A percentile compares a stretch with the other conserved stretches of the same genome.
phyloP scores from a whole-genome alignment of 1,139 yeast species.

The Meyerozyma guilliermondii region DNA sequence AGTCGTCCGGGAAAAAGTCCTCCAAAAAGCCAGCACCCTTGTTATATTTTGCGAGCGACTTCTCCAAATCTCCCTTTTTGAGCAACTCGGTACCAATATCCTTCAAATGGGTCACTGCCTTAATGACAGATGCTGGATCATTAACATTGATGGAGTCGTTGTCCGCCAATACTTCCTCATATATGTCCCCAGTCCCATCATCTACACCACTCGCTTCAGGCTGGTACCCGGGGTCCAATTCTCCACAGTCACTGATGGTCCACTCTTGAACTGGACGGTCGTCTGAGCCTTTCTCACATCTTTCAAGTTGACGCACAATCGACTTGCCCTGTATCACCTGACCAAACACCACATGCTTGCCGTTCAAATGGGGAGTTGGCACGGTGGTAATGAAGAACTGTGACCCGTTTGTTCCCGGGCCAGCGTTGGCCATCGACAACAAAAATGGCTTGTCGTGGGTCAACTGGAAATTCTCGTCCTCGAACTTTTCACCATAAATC shows the following conservation, averaged over 20 bases:
- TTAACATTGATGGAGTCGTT: constrained; percentile 61
- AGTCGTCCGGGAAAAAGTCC: constrained; percentile 72
- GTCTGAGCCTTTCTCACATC: constrained; percentile 52
- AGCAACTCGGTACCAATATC: constrained; percentile 73
- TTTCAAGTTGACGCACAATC: constrained; percentile 72
- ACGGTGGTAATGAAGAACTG: constrained; percentile 92
- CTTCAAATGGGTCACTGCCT: constrained; percentile 65
- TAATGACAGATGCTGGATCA: constrained; percentile 58
- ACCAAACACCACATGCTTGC: constrained; percentile 96
- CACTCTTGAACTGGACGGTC: constrained; percentile 68
- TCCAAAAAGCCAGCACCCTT: constrained; percentile 66
- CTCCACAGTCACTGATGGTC: constrained; percentile 75
- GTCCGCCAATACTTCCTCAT: constrained; percentile 73
- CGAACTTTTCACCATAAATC: constrained; percentile 92
- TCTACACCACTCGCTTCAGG: constrained; percentile 38
- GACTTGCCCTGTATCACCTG: constrained; percentile 80
- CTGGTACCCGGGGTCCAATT: constrained; percentile 56
- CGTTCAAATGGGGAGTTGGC: constrained; percentile 80
- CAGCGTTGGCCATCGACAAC: constrained; percentile 95
- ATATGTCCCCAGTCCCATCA: constrained; percentile 83
- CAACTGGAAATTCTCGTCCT: constrained; percentile 79
- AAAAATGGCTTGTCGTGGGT: constrained; percentile 82
- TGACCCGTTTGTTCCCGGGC: constrained; percentile 92
- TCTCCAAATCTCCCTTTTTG: constrained; percentile 54
- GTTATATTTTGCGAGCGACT: constrained; percentile 61